Percentiles rank a stretch among this genome's conserved stretches.
These are phyloP conservation scores for Agaricus subrufescens DNA, from an alignment of 768 basidiomycete genomes.

Conservation along the genomic window DNA sequence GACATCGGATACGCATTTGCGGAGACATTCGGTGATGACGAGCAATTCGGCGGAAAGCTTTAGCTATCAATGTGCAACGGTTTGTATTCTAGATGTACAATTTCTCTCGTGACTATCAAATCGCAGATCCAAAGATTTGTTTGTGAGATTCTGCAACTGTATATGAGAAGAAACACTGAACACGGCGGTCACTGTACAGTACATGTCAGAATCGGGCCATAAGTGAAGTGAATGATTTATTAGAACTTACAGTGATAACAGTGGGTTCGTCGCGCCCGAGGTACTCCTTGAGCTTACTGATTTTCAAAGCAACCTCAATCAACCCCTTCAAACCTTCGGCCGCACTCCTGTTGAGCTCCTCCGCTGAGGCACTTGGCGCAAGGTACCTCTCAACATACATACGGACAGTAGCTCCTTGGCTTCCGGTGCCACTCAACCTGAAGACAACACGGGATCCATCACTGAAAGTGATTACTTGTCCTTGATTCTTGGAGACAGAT, in stretches of 20 bases:
- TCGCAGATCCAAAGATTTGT: not conserved
- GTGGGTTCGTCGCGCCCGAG: constrained; percentile 88
- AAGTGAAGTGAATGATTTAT: not conserved
- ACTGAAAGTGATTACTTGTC: constrained; percentile 85
- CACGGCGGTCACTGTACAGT: not conserved
- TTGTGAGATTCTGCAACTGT: not conserved
- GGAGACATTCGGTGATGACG: constrained; percentile 61
- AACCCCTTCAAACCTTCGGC: constrained; percentile 90
- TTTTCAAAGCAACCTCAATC: constrained; percentile 89
- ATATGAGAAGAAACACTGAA: not conserved
- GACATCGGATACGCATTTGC: constrained; percentile 65
- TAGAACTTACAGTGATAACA: constrained; percentile 80
- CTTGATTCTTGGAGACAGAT: constrained; percentile 91
- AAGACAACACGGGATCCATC: constrained; percentile 96
- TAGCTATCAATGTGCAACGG: constrained; percentile 15
- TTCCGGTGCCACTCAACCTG: constrained; percentile 94
- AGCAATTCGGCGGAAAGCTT: constrained; percentile 30
- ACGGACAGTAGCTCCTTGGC: constrained; percentile 92
- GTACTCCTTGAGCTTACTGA: constrained; percentile 83
- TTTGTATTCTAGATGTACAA: not conserved
- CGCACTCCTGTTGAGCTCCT: constrained; percentile 69
- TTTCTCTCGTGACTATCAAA: not conserved
- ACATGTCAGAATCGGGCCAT: not conserved
- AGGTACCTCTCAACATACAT: constrained; percentile 96
- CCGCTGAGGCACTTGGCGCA: constrained; percentile 59